Evolutionary conservation across 768 basidiomycete species (phyloP).

Genomic region (Termitomyces sp.): DNA sequence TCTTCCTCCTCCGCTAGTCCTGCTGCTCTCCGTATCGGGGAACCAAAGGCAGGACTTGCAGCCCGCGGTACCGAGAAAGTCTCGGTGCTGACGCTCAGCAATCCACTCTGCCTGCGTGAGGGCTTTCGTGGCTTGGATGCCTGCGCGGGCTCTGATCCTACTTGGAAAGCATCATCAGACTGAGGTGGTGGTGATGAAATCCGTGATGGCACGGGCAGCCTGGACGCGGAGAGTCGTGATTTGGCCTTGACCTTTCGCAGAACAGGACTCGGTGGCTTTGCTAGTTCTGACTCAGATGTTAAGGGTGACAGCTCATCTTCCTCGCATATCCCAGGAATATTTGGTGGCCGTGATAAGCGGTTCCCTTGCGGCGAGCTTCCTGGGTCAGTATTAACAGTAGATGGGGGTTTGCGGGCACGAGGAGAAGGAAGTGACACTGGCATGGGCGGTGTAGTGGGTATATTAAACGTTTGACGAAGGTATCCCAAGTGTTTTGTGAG

Average conservation of each 20-base stretch:
- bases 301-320: conserved; percentile 58
- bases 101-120: conserved; percentile 50
- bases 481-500: conserved; percentile 65
- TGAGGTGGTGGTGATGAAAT: conserved; percentile 38
- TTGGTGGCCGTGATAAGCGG: conserved; percentile 65
- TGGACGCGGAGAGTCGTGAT: conserved; percentile 47
- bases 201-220: conserved; percentile 46
- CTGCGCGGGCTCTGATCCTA: conserved; percentile 24
- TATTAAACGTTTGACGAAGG: conserved; percentile 62
- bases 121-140: conserved; percentile 37
- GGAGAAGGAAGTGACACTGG: conserved; percentile 48
- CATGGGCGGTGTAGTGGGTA: conserved; percentile 29
- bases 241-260: conserved; percentile 46
- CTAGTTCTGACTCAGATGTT: conserved; percentile 41
- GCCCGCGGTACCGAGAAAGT: conserved; percentile 49
- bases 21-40: conserved; percentile 55
- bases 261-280: conserved; percentile 36
- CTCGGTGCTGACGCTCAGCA: conserved; percentile 46
- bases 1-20: conserved; percentile 62
- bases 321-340: conserved; percentile 64
- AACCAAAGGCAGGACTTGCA: conserved; percentile 68
- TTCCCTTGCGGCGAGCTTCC: conserved; percentile 44
- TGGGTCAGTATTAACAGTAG: conserved; percentile 34
- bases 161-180: conserved; percentile 24
- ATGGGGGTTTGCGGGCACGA: conserved; percentile 47